These are phyloP conservation scores for Clathrospora elynae DNA, from an alignment of 2,329 filamentous ascomycete genomes.

Conservation along the genomic window DNA sequence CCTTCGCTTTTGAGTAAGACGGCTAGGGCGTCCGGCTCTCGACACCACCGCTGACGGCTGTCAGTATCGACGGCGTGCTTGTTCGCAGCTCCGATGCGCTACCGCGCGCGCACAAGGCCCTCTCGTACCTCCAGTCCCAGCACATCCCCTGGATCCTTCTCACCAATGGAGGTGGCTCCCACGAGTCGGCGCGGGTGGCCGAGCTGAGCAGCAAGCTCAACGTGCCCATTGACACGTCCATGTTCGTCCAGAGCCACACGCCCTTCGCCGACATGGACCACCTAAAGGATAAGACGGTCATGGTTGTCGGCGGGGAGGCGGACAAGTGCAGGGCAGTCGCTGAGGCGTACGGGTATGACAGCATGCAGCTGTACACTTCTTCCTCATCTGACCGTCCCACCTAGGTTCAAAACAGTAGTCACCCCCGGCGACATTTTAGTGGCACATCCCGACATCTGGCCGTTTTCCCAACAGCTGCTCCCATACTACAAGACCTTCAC, in stretches of 20 bases:
- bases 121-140: slow-evolving; percentile 73
- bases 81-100: slow-evolving; percentile 80
- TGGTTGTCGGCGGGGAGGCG: slow-evolving; percentile 56
- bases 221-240: slow-evolving; percentile 66
- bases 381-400: slow-evolving; percentile 6
- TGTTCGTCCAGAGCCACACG: slow-evolving; percentile 89
- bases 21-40: slow-evolving; percentile 18
- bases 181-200: slow-evolving; percentile 72
- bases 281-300: slow-evolving; percentile 59
- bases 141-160: slow-evolving; percentile 90
- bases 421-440: slow-evolving; percentile 83
- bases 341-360: slow-evolving; percentile 55
- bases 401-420: slow-evolving; percentile 68
- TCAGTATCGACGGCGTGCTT: slow-evolving; percentile 91
- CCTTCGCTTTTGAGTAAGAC: slow-evolving; percentile 63
- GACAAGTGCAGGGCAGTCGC: slow-evolving; percentile 73
- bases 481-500: slow-evolving; percentile 65
- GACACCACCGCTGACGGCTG: slow-evolving; percentile 27
- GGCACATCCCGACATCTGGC: slow-evolving; percentile 77
- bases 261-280: slow-evolving; percentile 73
- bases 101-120: slow-evolving; percentile 74
- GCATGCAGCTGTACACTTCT: background rate
- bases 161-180: slow-evolving; percentile 91
- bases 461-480: slow-evolving; percentile 73
- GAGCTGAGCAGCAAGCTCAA: slow-evolving; percentile 71